A percentile compares a stretch with the other conserved stretches of the same genome.
Evolutionary conservation across 2,329 filamentous ascomycete genomes (phyloP).

Genomic region (Capronia americana): DNA sequence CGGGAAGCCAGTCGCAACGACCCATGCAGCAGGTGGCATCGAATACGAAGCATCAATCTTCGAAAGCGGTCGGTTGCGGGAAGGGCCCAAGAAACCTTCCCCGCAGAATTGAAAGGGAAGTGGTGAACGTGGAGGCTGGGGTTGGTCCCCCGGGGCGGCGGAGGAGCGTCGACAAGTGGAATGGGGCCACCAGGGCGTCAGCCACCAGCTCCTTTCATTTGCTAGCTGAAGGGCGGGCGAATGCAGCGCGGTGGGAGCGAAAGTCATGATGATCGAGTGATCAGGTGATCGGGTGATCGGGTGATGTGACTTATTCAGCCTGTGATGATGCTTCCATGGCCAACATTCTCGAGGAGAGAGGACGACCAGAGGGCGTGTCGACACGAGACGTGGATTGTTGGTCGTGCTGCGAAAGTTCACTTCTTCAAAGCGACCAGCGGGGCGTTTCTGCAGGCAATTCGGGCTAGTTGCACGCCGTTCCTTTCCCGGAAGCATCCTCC

Average conservation of each 20-base stretch:
- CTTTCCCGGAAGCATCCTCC: neutral
- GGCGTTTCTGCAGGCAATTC: neutral
- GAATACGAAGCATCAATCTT: constrained; percentile 17
- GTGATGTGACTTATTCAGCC: constrained; percentile 14
- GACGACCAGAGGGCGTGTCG: neutral
- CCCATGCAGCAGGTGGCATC: neutral
- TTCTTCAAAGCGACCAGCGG: neutral
- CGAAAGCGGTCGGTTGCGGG: neutral
- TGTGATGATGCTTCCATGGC: neutral
- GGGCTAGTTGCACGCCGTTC: neutral
- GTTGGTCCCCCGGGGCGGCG: constrained; percentile 11
- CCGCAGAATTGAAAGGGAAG: constrained; percentile 10
- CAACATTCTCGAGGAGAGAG: neutral
- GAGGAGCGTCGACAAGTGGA: constrained; percentile 6
- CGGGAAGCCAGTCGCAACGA: neutral
- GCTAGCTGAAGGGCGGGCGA: constrained; percentile 8
- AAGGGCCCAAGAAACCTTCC: constrained; percentile 4
- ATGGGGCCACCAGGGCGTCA: constrained; percentile 7
- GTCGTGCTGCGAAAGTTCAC: neutral
- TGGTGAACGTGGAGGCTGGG: constrained; percentile 20
- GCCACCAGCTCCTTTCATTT: constrained; percentile 6
- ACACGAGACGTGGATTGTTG: neutral
- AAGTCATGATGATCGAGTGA: neutral
- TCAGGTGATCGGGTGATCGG: constrained; percentile 10
- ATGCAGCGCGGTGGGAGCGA: constrained; percentile 1